These are phyloP conservation scores for Phytophthora melonis DNA, from an alignment of 352 stramenopile genomes.

Conservation along the genomic window DNA sequence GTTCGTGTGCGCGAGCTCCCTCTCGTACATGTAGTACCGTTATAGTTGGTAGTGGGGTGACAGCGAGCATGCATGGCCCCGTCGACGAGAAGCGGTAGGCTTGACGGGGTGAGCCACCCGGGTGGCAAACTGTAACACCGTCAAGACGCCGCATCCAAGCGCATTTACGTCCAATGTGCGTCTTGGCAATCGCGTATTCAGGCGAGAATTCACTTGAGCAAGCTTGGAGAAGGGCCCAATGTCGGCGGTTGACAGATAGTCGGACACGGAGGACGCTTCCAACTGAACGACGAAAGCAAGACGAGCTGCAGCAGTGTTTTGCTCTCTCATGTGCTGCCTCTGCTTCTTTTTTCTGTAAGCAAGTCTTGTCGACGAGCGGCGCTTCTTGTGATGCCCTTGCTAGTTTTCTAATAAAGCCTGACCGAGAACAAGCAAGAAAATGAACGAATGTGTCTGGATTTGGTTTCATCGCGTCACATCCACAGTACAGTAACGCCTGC, in stretches of 20 bases:
- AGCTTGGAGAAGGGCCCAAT: conserved; percentile 6
- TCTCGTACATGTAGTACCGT: too few species aligned
- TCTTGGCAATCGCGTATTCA: conserved; percentile 8
- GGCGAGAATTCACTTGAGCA: neutral
- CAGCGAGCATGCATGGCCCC: too few species aligned
- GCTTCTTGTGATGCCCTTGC: neutral
- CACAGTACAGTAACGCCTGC: too few species aligned
- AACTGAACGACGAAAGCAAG: conserved; percentile 16
- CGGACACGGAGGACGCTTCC: neutral
- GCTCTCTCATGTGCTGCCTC: neutral
- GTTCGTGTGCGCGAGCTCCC: too few species aligned
- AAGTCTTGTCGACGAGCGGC: neutral
- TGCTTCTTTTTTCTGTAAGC: conserved; percentile 5
- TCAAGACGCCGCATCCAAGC: conserved; percentile 21
- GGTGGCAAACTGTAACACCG: neutral
- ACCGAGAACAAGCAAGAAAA: neutral
- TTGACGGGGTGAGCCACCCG: too few species aligned
- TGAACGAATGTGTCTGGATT: neutral
- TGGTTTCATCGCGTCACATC: too few species aligned
- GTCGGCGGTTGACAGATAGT: conserved; percentile 4
- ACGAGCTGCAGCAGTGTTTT: neutral
- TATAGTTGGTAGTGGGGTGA: too few species aligned
- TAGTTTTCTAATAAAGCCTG: neutral
- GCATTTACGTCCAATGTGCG: conserved; percentile 15
- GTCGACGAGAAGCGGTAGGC: too few species aligned